Base-by-base conservation (phyloP, 768 basidiomycete genomes). In the Termitomyces sp. region DNA sequence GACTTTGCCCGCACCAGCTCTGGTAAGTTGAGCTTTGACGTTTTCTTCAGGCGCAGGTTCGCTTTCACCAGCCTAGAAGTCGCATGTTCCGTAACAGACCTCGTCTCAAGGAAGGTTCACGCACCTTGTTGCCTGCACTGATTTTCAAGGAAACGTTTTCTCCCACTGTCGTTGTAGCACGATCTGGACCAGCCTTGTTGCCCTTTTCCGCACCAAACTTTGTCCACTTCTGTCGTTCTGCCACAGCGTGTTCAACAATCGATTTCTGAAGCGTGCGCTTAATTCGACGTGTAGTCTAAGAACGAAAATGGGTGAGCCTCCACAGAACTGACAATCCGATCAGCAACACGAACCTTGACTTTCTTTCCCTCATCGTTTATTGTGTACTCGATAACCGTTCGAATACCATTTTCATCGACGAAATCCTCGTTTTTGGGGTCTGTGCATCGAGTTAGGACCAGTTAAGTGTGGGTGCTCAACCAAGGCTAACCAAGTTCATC, bases 131-230 rank as follows among this genome's bases (percentile, higher is more conserved):
- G 16, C 86, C 86, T 8, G 81, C 81, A 60, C 75, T 81, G 46
- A 84, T 62, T 63, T 82, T 83, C 55, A 85, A 64, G 1, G 73
- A 50, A n/a, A 80, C 73, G 35, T 75, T 79, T 79, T 79, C 78
- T 75, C 89, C 96, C 36, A 98, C 91, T 1, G 94, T 96, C 0
- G 95, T 95, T 2, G 97, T 99, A 13, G 94, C 92, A 40, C 90
- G 82, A 76, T 97, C 94, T 4, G 95, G 96, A 4, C 96, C 96
- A 15, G 90, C 77, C 42, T 89, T 85, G 70, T 86, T 94, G 24
- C 93, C 92, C 73, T 84, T 88, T 76, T 98, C 97, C 63, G 84
- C 81, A 4, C 97, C 97, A 69, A 99, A 99, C 74, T 96, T 98
- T 22, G 86, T 70, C 94, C 94, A 97, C 65, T 87, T 88, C 74